Evolutionary conservation across 2,329 filamentous ascomycete genomes (phyloP), one percentile per base, ranked within the genome.

Genomic region (Pseudogymnoascus sp.): DNA sequence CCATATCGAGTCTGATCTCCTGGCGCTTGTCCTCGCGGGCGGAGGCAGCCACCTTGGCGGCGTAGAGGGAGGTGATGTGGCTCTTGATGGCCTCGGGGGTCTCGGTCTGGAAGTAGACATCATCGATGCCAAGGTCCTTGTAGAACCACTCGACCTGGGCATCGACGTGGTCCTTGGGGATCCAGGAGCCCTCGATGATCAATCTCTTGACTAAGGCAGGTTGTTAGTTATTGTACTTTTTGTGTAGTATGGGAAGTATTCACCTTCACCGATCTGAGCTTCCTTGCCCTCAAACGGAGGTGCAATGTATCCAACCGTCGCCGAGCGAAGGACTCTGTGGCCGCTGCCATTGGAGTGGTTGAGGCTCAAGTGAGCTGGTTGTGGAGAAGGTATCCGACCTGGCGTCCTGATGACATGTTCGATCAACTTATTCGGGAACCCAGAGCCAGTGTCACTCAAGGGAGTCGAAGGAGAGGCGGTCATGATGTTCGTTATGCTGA

Each of bases 61-160:
- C 95, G 74, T 97, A 99, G 60, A 99, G 85, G 10, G 93, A 97
- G 66, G 93, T 93, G 74, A 99, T 93, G 75, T 97, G 92, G 76
- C 88, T 96, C 69, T 92, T 89, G 73, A 99, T 96, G 64, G 91
- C 91, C 63, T 90, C 87, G 17, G 89, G 89, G 4, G 83, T 85
- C 79, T 97, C 93, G 68, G 93, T 92, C 74, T 93, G 87, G 79
- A 97, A 97, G 82, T 97, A 97, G 78, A 96, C 93, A 81, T 97
- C 95, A 73, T 99, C 95, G 71, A 99, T 99, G 70, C 95, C 95
- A 23, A 99, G 86, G 76, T 96, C 89, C 75, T 95, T 90, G 81
- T 99, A 99, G 81, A 99, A 99, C 93, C 95, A 99, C 65, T 86
- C 83, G 61, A 93, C 90, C 78, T 99, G 93, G 26, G 87, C 83